phyloP scores from a whole-genome alignment of 1,284 basidiomycete genomes.

The Ganoderma lucidum region DNA sequence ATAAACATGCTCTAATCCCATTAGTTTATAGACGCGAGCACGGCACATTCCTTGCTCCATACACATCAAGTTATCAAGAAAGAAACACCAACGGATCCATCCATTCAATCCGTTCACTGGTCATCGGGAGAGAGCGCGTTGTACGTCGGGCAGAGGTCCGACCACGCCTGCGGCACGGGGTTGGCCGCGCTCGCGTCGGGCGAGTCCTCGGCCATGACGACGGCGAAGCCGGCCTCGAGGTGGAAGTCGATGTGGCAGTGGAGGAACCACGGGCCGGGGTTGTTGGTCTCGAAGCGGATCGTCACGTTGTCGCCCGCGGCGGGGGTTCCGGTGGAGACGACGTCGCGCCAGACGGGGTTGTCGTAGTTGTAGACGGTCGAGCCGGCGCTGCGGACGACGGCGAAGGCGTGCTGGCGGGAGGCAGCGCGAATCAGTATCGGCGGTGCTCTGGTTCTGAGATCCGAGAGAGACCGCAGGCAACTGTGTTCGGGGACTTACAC shows the following conservation, averaged over 20 bases:
- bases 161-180: slow-evolving; percentile 35
- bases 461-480: background rate
- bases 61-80: too few species aligned
- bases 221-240: slow-evolving; percentile 38
- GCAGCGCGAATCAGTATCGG: background rate
- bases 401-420: slow-evolving; percentile 36
- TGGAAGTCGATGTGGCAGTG: slow-evolving; percentile 40
- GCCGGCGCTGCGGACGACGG: slow-evolving; percentile 43
- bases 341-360: slow-evolving; percentile 44
- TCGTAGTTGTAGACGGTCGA: slow-evolving; percentile 42
- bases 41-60: too few species aligned
- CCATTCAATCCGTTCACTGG: slow-evolving; percentile 9
- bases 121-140: slow-evolving; percentile 9
- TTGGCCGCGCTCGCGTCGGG: slow-evolving; percentile 26
- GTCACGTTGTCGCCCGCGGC: slow-evolving; percentile 42
- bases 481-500: slow-evolving; percentile 35
- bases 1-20: too few species aligned
- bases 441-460: too few species aligned
- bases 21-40: too few species aligned
- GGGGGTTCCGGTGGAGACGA: slow-evolving; percentile 41
- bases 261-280: slow-evolving; percentile 40
- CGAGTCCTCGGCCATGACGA: slow-evolving; percentile 39
- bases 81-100: too few species aligned
- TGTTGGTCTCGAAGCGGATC: slow-evolving; percentile 37
- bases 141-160: slow-evolving; percentile 7